phyloP scores from a whole-genome alignment of 2,329 filamentous ascomycete species.

The Trichoderma guizhouense region DNA sequence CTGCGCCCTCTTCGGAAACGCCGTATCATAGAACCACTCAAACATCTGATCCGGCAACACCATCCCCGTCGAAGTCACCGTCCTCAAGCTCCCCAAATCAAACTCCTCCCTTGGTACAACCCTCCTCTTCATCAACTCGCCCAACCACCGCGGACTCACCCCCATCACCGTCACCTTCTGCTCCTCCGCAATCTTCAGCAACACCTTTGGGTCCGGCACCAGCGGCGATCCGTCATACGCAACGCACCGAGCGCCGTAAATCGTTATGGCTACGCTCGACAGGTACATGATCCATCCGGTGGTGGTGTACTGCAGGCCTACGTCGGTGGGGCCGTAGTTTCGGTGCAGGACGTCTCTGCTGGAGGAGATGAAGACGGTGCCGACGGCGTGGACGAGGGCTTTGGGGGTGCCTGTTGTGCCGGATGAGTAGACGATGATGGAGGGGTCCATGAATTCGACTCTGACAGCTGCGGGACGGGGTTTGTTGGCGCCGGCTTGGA shows the following conservation, averaged over 20 bases:
- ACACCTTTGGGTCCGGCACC: constrained; percentile 60
- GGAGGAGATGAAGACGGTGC: constrained; percentile 55
- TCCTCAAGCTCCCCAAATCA: constrained; percentile 58
- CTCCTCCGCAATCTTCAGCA: constrained; percentile 60
- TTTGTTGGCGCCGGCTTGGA: constrained; percentile 32
- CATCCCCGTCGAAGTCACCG: constrained; percentile 75
- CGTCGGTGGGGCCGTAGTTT: constrained; percentile 31
- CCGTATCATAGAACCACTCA: constrained; percentile 72
- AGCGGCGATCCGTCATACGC: constrained; percentile 86
- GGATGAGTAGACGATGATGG: constrained; percentile 73
- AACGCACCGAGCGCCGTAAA: constrained; percentile 59
- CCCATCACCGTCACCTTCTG: constrained; percentile 70
- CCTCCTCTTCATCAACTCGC: constrained; percentile 64
- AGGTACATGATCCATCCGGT: constrained; percentile 92
- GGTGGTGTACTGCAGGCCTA: constrained; percentile 57
- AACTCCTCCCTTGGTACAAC: constrained; percentile 60
- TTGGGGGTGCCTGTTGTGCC: constrained; percentile 83
- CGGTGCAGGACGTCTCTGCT: constrained; percentile 35
- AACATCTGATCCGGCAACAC: constrained; percentile 73
- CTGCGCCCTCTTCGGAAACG: constrained; percentile 64
- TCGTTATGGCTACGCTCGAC: constrained; percentile 53
- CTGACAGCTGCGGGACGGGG: constrained; percentile 52
- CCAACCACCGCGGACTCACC: constrained; percentile 72
- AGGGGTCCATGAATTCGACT: constrained; percentile 69
- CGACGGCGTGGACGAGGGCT: constrained; percentile 76